These are phyloP conservation scores for Pseudozyma pruni DNA, from an alignment of 1,284 basidiomycete species.

Conservation along the genomic window DNA sequence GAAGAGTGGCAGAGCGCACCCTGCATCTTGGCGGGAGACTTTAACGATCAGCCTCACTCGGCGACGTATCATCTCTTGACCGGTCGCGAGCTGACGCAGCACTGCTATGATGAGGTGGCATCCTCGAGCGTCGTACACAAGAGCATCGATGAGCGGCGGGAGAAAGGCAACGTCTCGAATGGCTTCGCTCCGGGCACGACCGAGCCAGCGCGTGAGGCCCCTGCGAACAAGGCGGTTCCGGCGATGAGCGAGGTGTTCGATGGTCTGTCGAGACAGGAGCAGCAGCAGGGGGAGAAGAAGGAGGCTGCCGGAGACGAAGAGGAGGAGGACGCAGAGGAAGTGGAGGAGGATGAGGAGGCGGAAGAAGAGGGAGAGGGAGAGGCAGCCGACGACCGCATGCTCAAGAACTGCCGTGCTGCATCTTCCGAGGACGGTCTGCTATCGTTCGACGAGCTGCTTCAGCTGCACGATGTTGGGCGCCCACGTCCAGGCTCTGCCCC, in stretches of 20 bases:
- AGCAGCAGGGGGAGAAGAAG: constrained; percentile 3
- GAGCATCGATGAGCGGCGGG: constrained; percentile 74
- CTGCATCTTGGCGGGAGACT: constrained; percentile 86
- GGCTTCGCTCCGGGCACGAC: constrained; percentile 57
- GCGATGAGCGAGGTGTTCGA: constrained; percentile 64
- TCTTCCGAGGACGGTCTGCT: constrained; percentile 78
- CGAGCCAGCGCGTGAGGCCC: constrained; percentile 41
- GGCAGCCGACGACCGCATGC: constrained; percentile 73
- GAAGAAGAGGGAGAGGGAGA: constrained; percentile 27
- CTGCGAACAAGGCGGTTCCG: constrained; percentile 49
- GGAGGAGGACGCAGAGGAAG: constrained; percentile 14
- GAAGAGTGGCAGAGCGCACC: constrained; percentile 75
- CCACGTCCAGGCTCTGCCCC: constrained; percentile 16
- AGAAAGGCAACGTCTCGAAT: constrained; percentile 26
- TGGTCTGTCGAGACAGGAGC: not conserved
- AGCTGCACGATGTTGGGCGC: constrained; percentile 71
- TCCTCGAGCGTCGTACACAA: constrained; percentile 83
- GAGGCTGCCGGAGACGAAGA: constrained; percentile 35
- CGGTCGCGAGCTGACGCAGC: constrained; percentile 69
- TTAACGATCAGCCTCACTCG: constrained; percentile 90
- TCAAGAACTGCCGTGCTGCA: constrained; percentile 80
- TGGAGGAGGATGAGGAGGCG: constrained; percentile 68
- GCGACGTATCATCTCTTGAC: constrained; percentile 82
- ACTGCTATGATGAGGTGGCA: constrained; percentile 72
- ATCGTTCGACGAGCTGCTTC: constrained; percentile 74